Conservation (phyloP, 176 grass and related monocot genomes). For the Phoenix roebelenii region DNA sequence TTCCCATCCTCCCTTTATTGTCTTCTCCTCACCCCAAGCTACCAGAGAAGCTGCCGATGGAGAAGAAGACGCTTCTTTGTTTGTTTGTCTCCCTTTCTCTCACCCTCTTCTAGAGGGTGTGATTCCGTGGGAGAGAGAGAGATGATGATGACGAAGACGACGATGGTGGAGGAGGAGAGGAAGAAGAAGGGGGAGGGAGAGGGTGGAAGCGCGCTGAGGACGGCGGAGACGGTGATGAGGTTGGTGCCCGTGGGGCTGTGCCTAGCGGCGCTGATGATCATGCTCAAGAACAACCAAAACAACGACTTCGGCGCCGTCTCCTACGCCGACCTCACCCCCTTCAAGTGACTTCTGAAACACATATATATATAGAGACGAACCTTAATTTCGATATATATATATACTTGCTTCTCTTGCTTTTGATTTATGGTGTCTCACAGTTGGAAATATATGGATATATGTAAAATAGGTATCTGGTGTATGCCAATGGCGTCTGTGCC, state of each 20-base stretch:
- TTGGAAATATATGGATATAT: not conserved
- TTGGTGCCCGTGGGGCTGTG: slow-evolving; percentile 63
- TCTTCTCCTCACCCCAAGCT: too few species aligned
- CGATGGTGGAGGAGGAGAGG: slow-evolving; percentile 3
- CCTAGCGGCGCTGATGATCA: slow-evolving; percentile 67
- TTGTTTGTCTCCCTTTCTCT: too few species aligned
- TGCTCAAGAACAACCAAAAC: slow-evolving; percentile 59
- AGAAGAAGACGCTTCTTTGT: too few species aligned
- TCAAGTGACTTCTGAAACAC: slow-evolving; percentile 34
- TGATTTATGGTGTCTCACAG: too few species aligned
- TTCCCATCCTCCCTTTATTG: too few species aligned
- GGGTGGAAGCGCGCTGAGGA: slow-evolving; percentile 22
- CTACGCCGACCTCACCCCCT: slow-evolving; percentile 75
- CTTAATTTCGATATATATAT: too few species aligned
- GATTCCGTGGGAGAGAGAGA: not conserved
- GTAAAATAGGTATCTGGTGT: slow-evolving; percentile 56
- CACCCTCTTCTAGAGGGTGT: too few species aligned
- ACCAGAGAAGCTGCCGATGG: too few species aligned
- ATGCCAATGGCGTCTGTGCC: slow-evolving; percentile 74
- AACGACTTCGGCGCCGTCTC: slow-evolving; percentile 73
- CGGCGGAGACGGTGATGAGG: slow-evolving; percentile 63
- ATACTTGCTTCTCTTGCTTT: too few species aligned
- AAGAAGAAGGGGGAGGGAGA: slow-evolving; percentile 29
- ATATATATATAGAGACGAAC: too few species aligned
- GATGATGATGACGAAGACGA: not conserved